Evolutionary conservation across 2,329 filamentous ascomycete genomes (phyloP).

Genomic region (Chrysosporium keratinophilum): DNA sequence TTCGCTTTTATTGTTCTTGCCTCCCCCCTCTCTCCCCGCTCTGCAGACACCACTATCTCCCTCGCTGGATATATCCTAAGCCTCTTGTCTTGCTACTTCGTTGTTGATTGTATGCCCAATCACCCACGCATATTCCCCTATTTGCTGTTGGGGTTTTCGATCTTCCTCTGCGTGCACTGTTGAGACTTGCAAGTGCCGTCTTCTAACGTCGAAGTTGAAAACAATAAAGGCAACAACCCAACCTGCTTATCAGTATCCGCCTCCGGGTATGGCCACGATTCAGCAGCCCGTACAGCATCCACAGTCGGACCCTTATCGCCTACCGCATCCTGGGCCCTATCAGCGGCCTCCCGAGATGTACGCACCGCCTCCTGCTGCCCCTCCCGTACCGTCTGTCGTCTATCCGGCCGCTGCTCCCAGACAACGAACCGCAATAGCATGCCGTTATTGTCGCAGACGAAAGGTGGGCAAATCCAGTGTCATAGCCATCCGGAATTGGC

Average conservation of each 20-base stretch:
- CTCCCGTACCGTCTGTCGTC: slow-evolving; percentile 30
- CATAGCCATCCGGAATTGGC: neutral
- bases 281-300: slow-evolving; percentile 32
- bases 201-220: slow-evolving; percentile 15
- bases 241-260: slow-evolving; percentile 26
- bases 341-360: slow-evolving; percentile 37
- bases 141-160: slow-evolving; percentile 2
- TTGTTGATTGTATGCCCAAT: neutral
- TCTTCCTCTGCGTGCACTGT: slow-evolving; percentile 8
- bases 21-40: neutral
- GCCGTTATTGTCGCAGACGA: slow-evolving; percentile 43
- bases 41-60: neutral
- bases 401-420: slow-evolving; percentile 40
- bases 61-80: neutral
- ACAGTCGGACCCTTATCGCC: slow-evolving; percentile 35
- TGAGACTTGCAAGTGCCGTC: neutral
- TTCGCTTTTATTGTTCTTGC: neutral
- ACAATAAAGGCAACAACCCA: slow-evolving; percentile 9
- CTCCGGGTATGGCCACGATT: slow-evolving; percentile 35
- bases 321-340: slow-evolving; percentile 33
- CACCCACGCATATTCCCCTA: neutral
- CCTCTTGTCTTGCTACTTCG: neutral
- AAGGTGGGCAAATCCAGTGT: slow-evolving; percentile 33
- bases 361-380: slow-evolving; percentile 27
- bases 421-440: slow-evolving; percentile 44